Conservation (phyloP, 495 filamentous ascomycete genomes). For the Tuber umbilicatum region DNA sequence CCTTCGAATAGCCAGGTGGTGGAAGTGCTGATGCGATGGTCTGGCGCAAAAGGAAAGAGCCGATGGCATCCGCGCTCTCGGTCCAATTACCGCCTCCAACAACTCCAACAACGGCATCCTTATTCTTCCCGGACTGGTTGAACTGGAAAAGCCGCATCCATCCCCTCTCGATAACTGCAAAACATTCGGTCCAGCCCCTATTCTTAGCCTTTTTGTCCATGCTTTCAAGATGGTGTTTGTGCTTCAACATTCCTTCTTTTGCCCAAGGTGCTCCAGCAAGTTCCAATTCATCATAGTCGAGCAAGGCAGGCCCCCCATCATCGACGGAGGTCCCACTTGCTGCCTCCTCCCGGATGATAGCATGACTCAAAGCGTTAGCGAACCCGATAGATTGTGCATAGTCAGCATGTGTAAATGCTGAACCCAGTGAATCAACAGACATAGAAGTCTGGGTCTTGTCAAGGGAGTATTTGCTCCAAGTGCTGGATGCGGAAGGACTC, state of each 20-base stretch:
- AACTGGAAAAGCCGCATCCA: slow-evolving; percentile 94
- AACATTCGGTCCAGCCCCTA: slow-evolving; percentile 87
- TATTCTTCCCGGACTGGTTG: slow-evolving; percentile 61
- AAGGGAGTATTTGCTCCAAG: slow-evolving; percentile 90
- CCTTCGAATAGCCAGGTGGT: slow-evolving; percentile 84
- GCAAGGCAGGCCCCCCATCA: slow-evolving; percentile 56
- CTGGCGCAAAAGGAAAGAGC: slow-evolving; percentile 80
- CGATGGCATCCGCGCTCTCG: slow-evolving; percentile 81
- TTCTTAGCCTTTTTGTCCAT: slow-evolving; percentile 87
- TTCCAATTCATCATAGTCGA: slow-evolving; percentile 77
- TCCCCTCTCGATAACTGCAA: slow-evolving; percentile 97
- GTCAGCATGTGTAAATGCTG: slow-evolving; percentile 69
- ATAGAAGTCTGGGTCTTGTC: slow-evolving; percentile 83
- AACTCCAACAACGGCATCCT: slow-evolving; percentile 55
- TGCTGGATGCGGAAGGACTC: slow-evolving; percentile 81
- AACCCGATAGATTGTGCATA: slow-evolving; percentile 97
- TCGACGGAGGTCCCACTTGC: slow-evolving; percentile 52
- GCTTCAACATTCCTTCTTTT: slow-evolving; percentile 90
- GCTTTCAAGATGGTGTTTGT: slow-evolving; percentile 91
- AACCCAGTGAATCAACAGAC: slow-evolving; percentile 81
- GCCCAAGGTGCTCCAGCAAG: slow-evolving; percentile 92
- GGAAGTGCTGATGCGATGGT: slow-evolving; percentile 88
- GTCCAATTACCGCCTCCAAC: slow-evolving; percentile 97
- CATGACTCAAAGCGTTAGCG: slow-evolving; percentile 91
- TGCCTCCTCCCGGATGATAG: slow-evolving; percentile 88